These are phyloP conservation scores for Penicillium sp. DNA, from an alignment of 2,329 filamentous ascomycete species.

Conservation along the genomic window DNA sequence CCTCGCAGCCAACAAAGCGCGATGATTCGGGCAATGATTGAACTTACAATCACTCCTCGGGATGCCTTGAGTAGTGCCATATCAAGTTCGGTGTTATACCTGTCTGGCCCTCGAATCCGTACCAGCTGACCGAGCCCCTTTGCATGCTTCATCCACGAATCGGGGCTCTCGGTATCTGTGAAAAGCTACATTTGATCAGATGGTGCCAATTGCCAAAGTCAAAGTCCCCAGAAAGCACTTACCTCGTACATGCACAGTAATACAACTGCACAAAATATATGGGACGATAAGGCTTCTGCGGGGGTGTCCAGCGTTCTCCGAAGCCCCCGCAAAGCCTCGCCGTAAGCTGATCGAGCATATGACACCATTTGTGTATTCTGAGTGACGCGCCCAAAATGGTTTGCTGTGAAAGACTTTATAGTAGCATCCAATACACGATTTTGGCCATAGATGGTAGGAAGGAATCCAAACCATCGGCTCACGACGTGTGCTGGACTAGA, in stretches of 20 bases:
- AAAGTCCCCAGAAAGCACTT: not conserved
- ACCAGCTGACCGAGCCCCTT: conserved; percentile 27
- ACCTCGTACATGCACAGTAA: conserved; percentile 33
- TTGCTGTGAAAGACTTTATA: conserved; percentile 27
- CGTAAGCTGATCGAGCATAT: conserved; percentile 27
- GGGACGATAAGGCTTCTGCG: conserved; percentile 23
- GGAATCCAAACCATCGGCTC: conserved; percentile 24
- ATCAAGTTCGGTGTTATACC: conserved; percentile 25
- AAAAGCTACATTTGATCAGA: conserved; percentile 25
- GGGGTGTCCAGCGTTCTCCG: conserved; percentile 20
- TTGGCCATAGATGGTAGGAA: conserved; percentile 27
- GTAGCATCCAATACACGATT: conserved; percentile 26
- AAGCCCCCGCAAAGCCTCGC: conserved; percentile 25
- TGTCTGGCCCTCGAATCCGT: conserved; percentile 21
- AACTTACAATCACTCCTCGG: conserved; percentile 27
- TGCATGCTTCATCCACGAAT: conserved; percentile 33
- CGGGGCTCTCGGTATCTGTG: conserved; percentile 22
- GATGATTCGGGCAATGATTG: not conserved
- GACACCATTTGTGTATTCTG: conserved; percentile 21
- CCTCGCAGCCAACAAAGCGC: not conserved
- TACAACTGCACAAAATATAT: conserved; percentile 30
- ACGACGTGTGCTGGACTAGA: conserved; percentile 18
- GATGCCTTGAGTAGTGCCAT: conserved; percentile 25
- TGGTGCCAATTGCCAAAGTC: not conserved
- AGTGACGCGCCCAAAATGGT: conserved; percentile 24